A percentile compares a stretch with the other conserved stretches of the same genome.
Evolutionary conservation across 2,329 filamentous ascomycete species (phyloP).

Genomic region (Plenodomus tracheiphilus): DNA sequence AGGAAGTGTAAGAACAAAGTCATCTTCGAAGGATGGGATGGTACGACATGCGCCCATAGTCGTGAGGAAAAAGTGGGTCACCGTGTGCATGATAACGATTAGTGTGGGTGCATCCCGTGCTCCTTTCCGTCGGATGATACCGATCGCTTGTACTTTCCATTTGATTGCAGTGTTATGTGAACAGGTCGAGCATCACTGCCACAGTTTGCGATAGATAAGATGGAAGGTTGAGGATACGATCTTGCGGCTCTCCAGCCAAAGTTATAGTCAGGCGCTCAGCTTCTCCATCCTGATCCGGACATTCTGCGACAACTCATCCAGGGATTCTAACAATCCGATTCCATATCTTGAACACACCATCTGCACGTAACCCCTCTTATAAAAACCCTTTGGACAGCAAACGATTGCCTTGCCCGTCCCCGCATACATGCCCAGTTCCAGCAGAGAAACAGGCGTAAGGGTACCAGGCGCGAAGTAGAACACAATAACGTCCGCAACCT

Average conservation of each 20-base stretch:
- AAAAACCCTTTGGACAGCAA: slow-evolving; percentile 57
- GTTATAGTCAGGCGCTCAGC: not conserved
- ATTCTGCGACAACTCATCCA: slow-evolving; percentile 45
- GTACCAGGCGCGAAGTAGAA: slow-evolving; percentile 59
- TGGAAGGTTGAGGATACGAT: too few species aligned
- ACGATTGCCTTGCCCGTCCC: slow-evolving; percentile 53
- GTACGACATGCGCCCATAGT: slow-evolving; percentile 21
- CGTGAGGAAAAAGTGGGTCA: slow-evolving; percentile 16
- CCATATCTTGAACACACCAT: slow-evolving; percentile 55
- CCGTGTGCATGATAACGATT: slow-evolving; percentile 23
- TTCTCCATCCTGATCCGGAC: slow-evolving; percentile 30
- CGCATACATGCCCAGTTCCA: slow-evolving; percentile 63
- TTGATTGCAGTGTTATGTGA: not conserved
- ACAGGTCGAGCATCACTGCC: too few species aligned
- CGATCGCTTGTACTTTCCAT: not conserved
- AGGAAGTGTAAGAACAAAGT: slow-evolving; percentile 11
- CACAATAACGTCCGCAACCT: slow-evolving; percentile 58
- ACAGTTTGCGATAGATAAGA: too few species aligned
- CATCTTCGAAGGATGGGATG: slow-evolving; percentile 17
- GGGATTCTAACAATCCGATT: slow-evolving; percentile 49
- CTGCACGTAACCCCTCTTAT: slow-evolving; percentile 65
- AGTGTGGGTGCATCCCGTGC: slow-evolving; percentile 14
- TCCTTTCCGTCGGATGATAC: not conserved
- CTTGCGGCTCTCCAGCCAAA: too few species aligned
- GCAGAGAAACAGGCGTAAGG: slow-evolving; percentile 58